Conservation (phyloP, 1,284 basidiomycete genomes). For the Phellopilus nigrolimitatus region DNA sequence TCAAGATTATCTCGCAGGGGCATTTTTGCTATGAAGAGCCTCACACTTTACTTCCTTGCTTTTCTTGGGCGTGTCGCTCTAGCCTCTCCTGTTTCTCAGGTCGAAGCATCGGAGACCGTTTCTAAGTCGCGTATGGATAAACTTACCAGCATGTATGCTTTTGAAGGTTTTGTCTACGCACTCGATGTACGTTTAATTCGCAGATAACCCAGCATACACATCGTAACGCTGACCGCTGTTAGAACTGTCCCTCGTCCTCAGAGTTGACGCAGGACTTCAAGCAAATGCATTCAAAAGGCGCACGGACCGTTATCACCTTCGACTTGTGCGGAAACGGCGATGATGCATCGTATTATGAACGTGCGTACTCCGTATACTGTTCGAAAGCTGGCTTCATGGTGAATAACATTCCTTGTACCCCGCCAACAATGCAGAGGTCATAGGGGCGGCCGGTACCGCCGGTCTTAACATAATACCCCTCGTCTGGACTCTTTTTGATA, state of each 20-base stretch:
- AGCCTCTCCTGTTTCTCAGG: too few species aligned
- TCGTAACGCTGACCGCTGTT: too few species aligned
- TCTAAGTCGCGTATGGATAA: slow-evolving; percentile 13
- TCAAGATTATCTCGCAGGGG: too few species aligned
- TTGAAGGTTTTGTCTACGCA: slow-evolving; percentile 19
- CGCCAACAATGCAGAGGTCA: slow-evolving; percentile 7
- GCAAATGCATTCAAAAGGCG: slow-evolving; percentile 13
- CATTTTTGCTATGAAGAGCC: too few species aligned
- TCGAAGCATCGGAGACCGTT: not conserved
- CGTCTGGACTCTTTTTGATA: slow-evolving; percentile 13
- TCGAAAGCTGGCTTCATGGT: not conserved
- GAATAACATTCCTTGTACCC: not conserved
- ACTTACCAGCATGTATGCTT: slow-evolving; percentile 19
- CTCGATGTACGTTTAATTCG: slow-evolving; percentile 10
- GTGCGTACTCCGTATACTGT: not conserved
- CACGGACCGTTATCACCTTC: slow-evolving; percentile 19
- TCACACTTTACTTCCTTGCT: too few species aligned
- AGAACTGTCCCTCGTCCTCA: slow-evolving; percentile 12
- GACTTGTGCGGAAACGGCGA: slow-evolving; percentile 14
- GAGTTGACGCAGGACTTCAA: slow-evolving; percentile 12
- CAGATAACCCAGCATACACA: not conserved
- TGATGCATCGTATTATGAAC: slow-evolving; percentile 9
- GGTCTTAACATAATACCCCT: slow-evolving; percentile 17
- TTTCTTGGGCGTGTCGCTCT: too few species aligned
- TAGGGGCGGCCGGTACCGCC: slow-evolving; percentile 13